A percentile compares a stretch with the other conserved stretches of the same genome.
These are phyloP conservation scores for Globisporangium irregulare DNA, from an alignment of 352 stramenopile species.

Conservation along the genomic window DNA sequence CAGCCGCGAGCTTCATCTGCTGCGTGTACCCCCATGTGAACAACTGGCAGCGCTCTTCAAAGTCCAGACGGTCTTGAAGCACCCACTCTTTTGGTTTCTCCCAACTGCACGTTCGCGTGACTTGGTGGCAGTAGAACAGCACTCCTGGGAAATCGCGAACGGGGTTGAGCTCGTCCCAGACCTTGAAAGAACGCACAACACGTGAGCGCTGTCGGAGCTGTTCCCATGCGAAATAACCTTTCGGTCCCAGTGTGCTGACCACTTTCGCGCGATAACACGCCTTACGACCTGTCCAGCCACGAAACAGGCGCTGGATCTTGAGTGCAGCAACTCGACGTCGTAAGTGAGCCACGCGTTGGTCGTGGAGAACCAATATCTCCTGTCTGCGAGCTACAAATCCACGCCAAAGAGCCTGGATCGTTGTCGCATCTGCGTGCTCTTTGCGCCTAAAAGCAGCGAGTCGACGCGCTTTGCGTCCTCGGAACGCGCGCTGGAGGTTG, in stretches of 20 bases:
- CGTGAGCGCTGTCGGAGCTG: constrained; percentile 28
- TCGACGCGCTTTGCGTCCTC: constrained; percentile 44
- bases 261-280: constrained; percentile 42
- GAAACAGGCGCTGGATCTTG: constrained; percentile 55
- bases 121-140: constrained; percentile 70
- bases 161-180: constrained; percentile 75
- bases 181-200: constrained; percentile 44
- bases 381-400: constrained; percentile 32
- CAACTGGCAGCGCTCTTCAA: constrained; percentile 53
- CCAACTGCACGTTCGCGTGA: constrained; percentile 69
- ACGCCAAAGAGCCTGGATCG: constrained; percentile 51
- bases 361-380: constrained; percentile 23
- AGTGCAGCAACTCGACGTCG: constrained; percentile 27
- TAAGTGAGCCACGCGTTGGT: constrained; percentile 22
- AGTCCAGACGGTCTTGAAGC: constrained; percentile 34
- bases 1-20: constrained; percentile 44
- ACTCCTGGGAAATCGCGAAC: constrained; percentile 42
- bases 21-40: constrained; percentile 65
- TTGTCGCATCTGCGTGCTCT: constrained; percentile 35
- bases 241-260: constrained; percentile 42
- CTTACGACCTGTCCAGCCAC: constrained; percentile 43
- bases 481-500: constrained; percentile 65
- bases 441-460: constrained; percentile 29
- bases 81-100: constrained; percentile 59
- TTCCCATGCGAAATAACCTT: constrained; percentile 65